Base-by-base conservation (phyloP, 2,329 filamentous ascomycete species). In the Pseudogymnoascus sp. region DNA sequence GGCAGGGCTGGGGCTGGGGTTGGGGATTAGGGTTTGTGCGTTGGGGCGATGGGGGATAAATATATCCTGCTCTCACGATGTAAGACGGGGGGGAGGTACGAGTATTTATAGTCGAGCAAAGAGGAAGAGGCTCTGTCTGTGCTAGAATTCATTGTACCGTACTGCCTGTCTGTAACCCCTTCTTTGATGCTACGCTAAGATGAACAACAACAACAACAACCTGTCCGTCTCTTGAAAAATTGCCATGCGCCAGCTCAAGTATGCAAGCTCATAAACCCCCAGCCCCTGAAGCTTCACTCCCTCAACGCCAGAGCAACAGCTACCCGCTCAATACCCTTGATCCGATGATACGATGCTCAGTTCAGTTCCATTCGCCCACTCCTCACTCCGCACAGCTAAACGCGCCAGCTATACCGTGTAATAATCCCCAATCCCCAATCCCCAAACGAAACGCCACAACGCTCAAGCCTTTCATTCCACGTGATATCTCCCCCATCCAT, bases 131-230 rank as follows among this genome's bases (percentile, higher is more conserved):
- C n/a, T n/a, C n/a, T 22, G 4, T 22, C 22, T 22, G 43, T 30
- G 14, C 43, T n/a, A 14, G 3, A 50, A 50, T 7, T 33, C 6
- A 9, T 9, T 33, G 9, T 33, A 36, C 41, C 6, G 22, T 28
- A 22, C 3, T 14, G 18, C 18, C 37, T 35, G n/a, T 15, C 35
- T 36, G 12, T 14, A 22, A 22, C 22, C 22, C 22, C 7, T 20
- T 22, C n/a, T 50, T 22, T 50, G n/a, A 50, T 50, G 43, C 43
- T 50, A 50, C 43, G 43, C 43, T 50, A 50, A 50, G 43, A 50
- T 50, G 43, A 50, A 50, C n/a, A 30, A 15, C 25, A 18, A 33
- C 30, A 9, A 33, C 30, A 30, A 30, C 28, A 30, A n/a, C n/a
- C n/a, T n/a, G 28, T 2, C 22, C 25, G 43, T 50, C 43, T 50